Base-by-base conservation (phyloP, 2,329 filamentous ascomycete species). In the Arachnomyces sp. region DNA sequence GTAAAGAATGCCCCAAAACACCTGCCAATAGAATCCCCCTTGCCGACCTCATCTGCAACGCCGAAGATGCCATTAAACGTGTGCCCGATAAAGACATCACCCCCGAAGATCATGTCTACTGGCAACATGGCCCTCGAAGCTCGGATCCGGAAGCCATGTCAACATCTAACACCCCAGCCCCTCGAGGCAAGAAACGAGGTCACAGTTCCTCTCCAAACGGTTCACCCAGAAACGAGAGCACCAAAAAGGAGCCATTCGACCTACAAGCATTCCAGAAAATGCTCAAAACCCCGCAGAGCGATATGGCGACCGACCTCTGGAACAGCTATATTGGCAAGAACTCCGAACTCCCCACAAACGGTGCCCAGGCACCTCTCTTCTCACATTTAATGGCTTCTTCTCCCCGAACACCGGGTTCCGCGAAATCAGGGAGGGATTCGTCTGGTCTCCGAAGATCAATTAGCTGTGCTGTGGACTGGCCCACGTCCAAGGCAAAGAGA, bases 301-400 rank as follows among this genome's bases (percentile, higher is more conserved):
- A 89, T 52, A 81, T 84, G 29, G 82, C 82, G 2, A 63, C 81
- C 25, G 82, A 89, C 47, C 63, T 89, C 2, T 90, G 84, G 84
- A 84, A 83, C 50, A 78, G 82, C 38, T 87, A 85, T 55, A 75
- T 82, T 29, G 61, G 77, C 39, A 64, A 70, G 53, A 66, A 71
- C 46, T 60, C 63, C 39, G 57, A 67, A 11, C 60, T 70, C 45
- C 49, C 62, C 38, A 60, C 62, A 33, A 58, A 64, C 1, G 73
- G 74, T 14, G 59, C 71, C 32, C 58, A 57, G 31, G 79, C 77
- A 49, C 76, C 76, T 30, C 65, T 73, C 12, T 66, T 85, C 16
- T 74, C 77, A 36, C 76, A 83, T 40, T 65, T 86, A 17, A 77
- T 83, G 65, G 71, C 80, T 2, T 84, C 81, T 0, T 85, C 81